These are phyloP conservation scores for Ajuga reptans DNA, from an alignment of 305 asterid genomes.

Conservation along the genomic window DNA sequence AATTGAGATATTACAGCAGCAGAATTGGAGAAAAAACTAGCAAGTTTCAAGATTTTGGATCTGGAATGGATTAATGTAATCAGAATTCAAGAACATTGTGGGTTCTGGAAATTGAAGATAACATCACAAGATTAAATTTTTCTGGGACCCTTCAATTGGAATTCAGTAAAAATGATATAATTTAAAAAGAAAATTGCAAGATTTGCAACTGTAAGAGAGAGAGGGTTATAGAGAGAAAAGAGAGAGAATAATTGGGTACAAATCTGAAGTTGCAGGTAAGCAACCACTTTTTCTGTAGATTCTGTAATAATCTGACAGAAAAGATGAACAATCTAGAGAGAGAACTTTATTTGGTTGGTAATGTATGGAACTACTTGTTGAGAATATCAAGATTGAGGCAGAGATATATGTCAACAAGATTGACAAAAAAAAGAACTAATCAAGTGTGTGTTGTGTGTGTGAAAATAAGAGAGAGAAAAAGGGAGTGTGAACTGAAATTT, in stretches of 20 bases:
- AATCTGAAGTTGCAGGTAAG: conserved; percentile 31
- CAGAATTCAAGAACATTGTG: conserved; percentile 17
- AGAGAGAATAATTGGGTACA: conserved; percentile 20
- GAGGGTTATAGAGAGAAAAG: background rate
- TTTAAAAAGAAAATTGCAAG: background rate
- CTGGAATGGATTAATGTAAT: background rate
- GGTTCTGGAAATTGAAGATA: background rate
- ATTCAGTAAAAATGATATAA: background rate
- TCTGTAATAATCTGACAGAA: conserved; percentile 18
- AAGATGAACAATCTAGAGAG: conserved; percentile 15
- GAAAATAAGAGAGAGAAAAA: background rate
- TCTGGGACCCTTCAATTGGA: background rate
- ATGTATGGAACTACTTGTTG: conserved; percentile 32
- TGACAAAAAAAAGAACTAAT: conserved; percentile 6
- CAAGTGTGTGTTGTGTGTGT: background rate
- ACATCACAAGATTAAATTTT: conserved; percentile 16
- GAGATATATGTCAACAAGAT: conserved; percentile 22
- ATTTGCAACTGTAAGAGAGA: background rate
- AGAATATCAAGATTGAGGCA: conserved; percentile 23
- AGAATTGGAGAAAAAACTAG: background rate
- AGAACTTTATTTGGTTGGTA: conserved; percentile 27
- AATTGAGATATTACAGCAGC: background rate
- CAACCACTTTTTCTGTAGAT: conserved; percentile 29
- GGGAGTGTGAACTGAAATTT: conserved; percentile 4
- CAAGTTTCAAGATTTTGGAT: conserved; percentile 5